Percentiles rank a stretch among this genome's conserved stretches.
phyloP scores from a whole-genome alignment of 371 early-diverging fungal genomes.

The Mortierella sp. region DNA sequence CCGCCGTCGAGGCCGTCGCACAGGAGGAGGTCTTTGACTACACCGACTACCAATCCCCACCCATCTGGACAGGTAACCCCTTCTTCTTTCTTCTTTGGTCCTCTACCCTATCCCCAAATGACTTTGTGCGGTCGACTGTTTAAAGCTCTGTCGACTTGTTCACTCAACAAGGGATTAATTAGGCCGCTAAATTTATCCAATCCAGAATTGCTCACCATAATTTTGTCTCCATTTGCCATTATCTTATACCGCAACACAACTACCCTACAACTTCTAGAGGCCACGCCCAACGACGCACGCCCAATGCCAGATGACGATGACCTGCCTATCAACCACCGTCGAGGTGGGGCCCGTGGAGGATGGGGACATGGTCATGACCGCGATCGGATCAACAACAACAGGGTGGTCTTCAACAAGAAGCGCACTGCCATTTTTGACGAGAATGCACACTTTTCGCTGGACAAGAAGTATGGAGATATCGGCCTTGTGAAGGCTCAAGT shows the following conservation, averaged over 20 bases:
- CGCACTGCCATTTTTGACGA: constrained; percentile 32
- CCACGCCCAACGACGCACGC: not conserved
- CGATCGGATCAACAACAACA: constrained; percentile 5
- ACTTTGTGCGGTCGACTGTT: not conserved
- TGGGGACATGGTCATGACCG: constrained; percentile 18
- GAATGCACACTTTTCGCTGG: constrained; percentile 14
- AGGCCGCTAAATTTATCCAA: constrained; percentile 3
- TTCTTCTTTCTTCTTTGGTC: not conserved
- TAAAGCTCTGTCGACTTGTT: not conserved
- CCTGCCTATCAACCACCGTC: constrained; percentile 30
- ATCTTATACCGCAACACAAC: not conserved
- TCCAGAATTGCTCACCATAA: not conserved
- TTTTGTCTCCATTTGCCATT: not conserved
- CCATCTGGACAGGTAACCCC: constrained; percentile 41
- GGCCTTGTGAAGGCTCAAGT: not conserved
- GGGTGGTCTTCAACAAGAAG: not conserved
- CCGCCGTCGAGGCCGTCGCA: not conserved
- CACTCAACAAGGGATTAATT: not conserved
- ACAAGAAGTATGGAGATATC: constrained; percentile 16
- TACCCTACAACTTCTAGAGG: not conserved
- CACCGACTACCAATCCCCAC: constrained; percentile 34
- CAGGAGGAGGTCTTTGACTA: constrained; percentile 19
- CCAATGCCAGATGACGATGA: constrained; percentile 3
- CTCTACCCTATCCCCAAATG: too few species aligned
- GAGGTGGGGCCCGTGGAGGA: constrained; percentile 37